A percentile compares a stretch with the other conserved stretches of the same genome.
These are phyloP conservation scores for Boehmeria nivea DNA, from an alignment of 306 rosid species.

Conservation along the genomic window DNA sequence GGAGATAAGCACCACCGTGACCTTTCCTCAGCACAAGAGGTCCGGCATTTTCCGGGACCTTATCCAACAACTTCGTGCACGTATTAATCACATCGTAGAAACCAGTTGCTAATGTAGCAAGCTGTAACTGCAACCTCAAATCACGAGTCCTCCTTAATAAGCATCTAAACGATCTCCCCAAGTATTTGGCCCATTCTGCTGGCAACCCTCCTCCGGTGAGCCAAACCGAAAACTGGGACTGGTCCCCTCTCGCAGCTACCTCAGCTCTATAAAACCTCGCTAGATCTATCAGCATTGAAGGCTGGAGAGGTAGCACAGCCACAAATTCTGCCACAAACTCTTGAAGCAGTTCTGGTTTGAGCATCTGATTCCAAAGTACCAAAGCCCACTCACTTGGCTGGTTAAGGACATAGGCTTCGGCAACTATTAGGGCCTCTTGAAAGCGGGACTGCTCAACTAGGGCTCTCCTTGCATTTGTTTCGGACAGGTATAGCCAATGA, in stretches of 20 bases:
- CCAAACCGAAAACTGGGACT: constrained; percentile 97
- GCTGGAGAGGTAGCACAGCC: constrained; percentile 81
- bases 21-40: constrained; percentile 88
- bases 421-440: constrained; percentile 91
- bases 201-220: constrained; percentile 96
- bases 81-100: constrained; percentile 61
- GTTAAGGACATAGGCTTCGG: constrained; percentile 94
- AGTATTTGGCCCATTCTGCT: constrained; percentile 92
- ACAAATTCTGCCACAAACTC: constrained; percentile 94
- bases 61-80: constrained; percentile 58
- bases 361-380: constrained; percentile 97
- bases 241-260: constrained; percentile 94
- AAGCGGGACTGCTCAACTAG: constrained; percentile 93
- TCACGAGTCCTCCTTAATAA: constrained; percentile 83
- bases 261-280: constrained; percentile 85
- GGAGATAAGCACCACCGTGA: constrained; percentile 95
- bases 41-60: constrained; percentile 74
- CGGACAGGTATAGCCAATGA: constrained; percentile 72
- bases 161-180: constrained; percentile 89
- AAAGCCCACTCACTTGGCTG: constrained; percentile 97
- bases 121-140: constrained; percentile 66
- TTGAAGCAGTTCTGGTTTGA: constrained; percentile 89
- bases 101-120: constrained; percentile 77
- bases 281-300: constrained; percentile 75
- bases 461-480: constrained; percentile 83